Base-by-base conservation (phyloP, 768 basidiomycete genomes). In the Lepiota subincarnata region DNA sequence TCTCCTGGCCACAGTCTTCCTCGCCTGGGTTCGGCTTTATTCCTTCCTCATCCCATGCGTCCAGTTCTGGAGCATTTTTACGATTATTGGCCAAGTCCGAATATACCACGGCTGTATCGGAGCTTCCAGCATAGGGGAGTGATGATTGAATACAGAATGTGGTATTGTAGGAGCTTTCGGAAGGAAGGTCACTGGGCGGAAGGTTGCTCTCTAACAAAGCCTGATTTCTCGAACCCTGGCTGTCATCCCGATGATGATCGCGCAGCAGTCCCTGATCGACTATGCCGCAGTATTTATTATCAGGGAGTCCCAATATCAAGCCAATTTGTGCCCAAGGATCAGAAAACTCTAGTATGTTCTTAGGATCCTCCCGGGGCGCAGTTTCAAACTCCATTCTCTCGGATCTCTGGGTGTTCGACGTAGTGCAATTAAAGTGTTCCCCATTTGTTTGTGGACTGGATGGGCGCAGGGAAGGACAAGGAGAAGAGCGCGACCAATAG, bases 311-410 rank as follows among this genome's bases (percentile, higher is more conserved):
- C 41, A 50, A 2, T 26, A 46, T 46, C 5, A 38, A 18, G 16
- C 50, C 50, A 16, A 50, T 45, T 41, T 47, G 42, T 14, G 47
- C 44, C 44, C 52, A 53, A 28, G 52, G 52, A 31, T 53, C 52
- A 18, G 52, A 39, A 46, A 38, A 53, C 2, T 53, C 52, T 20
- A 53, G 20, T 26, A 53, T 8, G n/a, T 53, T 53, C n/a, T 18
- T 38, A 44, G 8, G 8, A 19, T 19, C 19, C 3, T 6, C 18
- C 26, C 40, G 24, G 24, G 6, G n/a, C 1, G 12, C 3, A 14
- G 3, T 14, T 16, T 19, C 31, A 22, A 24, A 8, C 8, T 43
- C 35, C 7, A 20, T 10, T 13, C 13, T 6, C 14, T 18, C 19
- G 6, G 16, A 22, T 14, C 19, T 19, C 20, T 22, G 19, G 20